phyloP scores from a whole-genome alignment of 805 yeast genomes.

The Sugiyamaella valdiviana region DNA sequence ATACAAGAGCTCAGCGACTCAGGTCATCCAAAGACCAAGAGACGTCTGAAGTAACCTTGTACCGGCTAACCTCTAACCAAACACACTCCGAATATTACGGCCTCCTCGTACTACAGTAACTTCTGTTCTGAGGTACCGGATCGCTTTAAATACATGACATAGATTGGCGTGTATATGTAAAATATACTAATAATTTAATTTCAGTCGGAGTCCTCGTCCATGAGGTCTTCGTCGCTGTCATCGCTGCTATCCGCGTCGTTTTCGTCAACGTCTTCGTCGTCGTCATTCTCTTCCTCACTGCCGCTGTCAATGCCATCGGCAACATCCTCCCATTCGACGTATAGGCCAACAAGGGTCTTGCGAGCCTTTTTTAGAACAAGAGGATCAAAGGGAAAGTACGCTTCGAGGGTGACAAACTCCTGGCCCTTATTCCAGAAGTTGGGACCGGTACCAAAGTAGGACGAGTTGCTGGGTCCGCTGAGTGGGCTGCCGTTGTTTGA shows the following conservation, averaged over 20 bases:
- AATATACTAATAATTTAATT: slow-evolving; percentile 1
- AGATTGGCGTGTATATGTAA: slow-evolving; percentile 1
- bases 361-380: slow-evolving; percentile 61
- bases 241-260: slow-evolving; percentile 27
- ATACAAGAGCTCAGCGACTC: slow-evolving; percentile 11
- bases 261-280: slow-evolving; percentile 27
- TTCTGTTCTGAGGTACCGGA: background rate
- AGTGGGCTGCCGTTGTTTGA: slow-evolving; percentile 20
- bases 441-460: slow-evolving; percentile 36
- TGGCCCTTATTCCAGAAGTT: slow-evolving; percentile 46
- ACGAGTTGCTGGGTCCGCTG: slow-evolving; percentile 18
- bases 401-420: slow-evolving; percentile 82
- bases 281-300: slow-evolving; percentile 40
- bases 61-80: background rate
- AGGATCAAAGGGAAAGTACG: slow-evolving; percentile 97
- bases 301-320: slow-evolving; percentile 42
- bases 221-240: slow-evolving; percentile 1
- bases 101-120: background rate
- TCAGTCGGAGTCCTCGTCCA: slow-evolving; percentile 1
- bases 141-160: background rate
- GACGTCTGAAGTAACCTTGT: background rate
- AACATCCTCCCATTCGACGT: slow-evolving; percentile 80
- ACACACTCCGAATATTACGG: background rate
- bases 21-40: background rate
- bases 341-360: slow-evolving; percentile 46